These are phyloP conservation scores for Penicillium sp. DNA, from an alignment of 2,329 filamentous ascomycete species.

Conservation along the genomic window DNA sequence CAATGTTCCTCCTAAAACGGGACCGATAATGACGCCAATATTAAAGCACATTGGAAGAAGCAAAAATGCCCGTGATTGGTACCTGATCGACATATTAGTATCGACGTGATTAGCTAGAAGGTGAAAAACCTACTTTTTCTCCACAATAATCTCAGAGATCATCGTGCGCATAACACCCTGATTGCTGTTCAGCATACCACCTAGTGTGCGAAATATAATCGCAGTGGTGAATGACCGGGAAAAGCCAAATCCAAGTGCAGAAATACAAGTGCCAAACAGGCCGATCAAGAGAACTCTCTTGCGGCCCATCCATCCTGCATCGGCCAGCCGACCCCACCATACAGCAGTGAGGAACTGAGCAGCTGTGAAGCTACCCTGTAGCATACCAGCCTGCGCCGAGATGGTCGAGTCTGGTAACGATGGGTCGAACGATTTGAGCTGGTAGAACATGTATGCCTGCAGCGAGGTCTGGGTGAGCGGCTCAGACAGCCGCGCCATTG, in stretches of 20 bases:
- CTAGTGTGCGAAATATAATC: constrained; percentile 65
- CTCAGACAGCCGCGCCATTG: constrained; percentile 75
- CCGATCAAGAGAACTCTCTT: constrained; percentile 79
- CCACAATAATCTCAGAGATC: constrained; percentile 69
- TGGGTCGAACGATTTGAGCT: constrained; percentile 75
- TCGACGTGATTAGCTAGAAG: not conserved
- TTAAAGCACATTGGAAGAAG: constrained; percentile 70
- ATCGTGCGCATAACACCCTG: constrained; percentile 74
- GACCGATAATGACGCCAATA: constrained; percentile 61
- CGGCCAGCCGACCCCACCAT: constrained; percentile 73
- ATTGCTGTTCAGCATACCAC: constrained; percentile 70
- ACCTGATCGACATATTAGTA: constrained; percentile 25
- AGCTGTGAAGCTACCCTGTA: constrained; percentile 77
- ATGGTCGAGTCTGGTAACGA: constrained; percentile 63
- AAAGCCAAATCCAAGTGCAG: constrained; percentile 69
- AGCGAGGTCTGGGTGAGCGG: constrained; percentile 78
- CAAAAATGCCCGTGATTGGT: constrained; percentile 57
- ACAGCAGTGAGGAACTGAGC: constrained; percentile 82
- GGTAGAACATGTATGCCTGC: constrained; percentile 82
- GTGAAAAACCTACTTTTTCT: constrained; percentile 57
- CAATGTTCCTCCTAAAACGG: constrained; percentile 63
- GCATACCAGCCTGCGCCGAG: constrained; percentile 72
- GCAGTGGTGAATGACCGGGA: constrained; percentile 63
- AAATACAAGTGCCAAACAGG: constrained; percentile 66
- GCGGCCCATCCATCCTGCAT: constrained; percentile 66